Conservation (phyloP, 805 yeast species). For the Yarrowia sp. region DNA sequence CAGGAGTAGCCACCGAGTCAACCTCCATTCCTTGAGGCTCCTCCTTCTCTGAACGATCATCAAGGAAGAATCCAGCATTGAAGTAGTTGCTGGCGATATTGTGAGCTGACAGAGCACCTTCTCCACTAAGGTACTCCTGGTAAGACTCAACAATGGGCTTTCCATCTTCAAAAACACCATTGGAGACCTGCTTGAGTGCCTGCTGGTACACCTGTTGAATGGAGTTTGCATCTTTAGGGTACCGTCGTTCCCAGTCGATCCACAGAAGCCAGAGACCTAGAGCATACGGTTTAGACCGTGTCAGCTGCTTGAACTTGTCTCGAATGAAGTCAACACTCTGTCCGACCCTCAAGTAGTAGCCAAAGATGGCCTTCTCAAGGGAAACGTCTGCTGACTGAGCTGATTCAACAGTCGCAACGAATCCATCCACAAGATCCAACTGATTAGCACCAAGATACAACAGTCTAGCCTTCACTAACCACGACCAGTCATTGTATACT, state of each 20-base stretch:
- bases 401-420: not conserved
- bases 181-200: conserved; percentile 11
- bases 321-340: conserved; percentile 13
- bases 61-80: conserved; percentile 15
- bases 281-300: conserved; percentile 1
- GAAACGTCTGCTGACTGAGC: conserved; percentile 11
- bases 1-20: conserved; percentile 11
- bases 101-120: conserved; percentile 12
- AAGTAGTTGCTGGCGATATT: conserved; percentile 14
- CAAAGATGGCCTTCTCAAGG: conserved; percentile 13
- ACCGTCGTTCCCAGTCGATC: conserved; percentile 33
- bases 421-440: not conserved
- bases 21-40: conserved; percentile 9
- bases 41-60: not conserved
- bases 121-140: conserved; percentile 17
- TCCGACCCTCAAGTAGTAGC: conserved; percentile 16
- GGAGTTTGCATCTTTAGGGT: conserved; percentile 30
- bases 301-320: conserved; percentile 13
- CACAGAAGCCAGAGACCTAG: conserved; percentile 8
- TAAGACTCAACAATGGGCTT: conserved; percentile 13
- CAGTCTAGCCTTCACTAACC: conserved; percentile 12
- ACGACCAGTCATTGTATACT: conserved; percentile 12
- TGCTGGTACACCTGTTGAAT: conserved; percentile 31
- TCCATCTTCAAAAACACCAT: conserved; percentile 6
- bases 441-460: not conserved